Base-by-base conservation (phyloP, 768 basidiomycete species). In the Collybiopsis luxurians region DNA sequence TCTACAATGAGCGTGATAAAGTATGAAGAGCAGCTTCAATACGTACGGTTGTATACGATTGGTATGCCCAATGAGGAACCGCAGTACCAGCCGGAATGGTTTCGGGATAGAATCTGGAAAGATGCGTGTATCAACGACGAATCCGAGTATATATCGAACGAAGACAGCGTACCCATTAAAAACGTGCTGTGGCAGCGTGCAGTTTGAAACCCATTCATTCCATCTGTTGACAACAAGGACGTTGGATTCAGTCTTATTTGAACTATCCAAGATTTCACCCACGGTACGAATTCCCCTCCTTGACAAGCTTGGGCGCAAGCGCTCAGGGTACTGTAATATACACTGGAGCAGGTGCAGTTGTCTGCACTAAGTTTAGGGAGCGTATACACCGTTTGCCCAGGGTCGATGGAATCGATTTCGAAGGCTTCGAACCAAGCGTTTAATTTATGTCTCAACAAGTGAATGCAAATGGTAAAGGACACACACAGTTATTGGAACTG, bases 311-410 rank as follows among this genome's bases (percentile, higher is more conserved):
- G n/a, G n/a, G 50, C 50, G 26, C 50, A 51, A 15, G 50, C 50
- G 23, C 50, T 51, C 36, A 51, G 26, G 36, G 38, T 23, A 39
- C 36, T 51, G 36, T 51, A 51, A 21, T 38, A 51, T 23, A 51
- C 50, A 19, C 34, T 51, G 19, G 50, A 51, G 17, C 50, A 51
- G 36, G 50, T 51, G n/a, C 50, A 51, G 13, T 51, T 39, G 17
- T 39, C 17, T 15, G 31, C 40, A 6, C 5, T 31, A 34, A 34
- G 13, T 34, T 13, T 5, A 34, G 31, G 5, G 13, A 6, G 31
- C 13, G 31, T 38, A 21, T 51, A 51, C 3, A 17, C 11, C n/a
- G 13, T 34, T 34, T 51, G 27, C 7, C 23, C 36, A 12, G 50
- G 34, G 21, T 23, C 24, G 23, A 36, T 13, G 23, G 21, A 17